Conservation (phyloP, 2,329 filamentous ascomycete genomes). For the Colletotrichum liriopes region DNA sequence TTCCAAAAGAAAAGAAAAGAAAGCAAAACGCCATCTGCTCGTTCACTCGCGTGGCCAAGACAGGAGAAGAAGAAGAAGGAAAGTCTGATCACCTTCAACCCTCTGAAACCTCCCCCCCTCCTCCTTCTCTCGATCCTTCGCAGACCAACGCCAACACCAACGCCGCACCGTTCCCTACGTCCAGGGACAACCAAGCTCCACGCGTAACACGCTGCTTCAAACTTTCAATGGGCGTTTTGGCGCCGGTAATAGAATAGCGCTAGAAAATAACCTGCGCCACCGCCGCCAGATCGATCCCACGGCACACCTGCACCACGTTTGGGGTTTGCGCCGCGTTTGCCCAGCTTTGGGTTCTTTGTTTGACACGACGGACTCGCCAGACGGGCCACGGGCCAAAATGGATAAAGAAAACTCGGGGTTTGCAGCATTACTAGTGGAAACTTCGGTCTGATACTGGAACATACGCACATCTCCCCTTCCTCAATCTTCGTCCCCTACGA, state of each 20-base stretch:
- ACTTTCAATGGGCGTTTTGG: neutral
- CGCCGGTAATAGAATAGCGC: constrained; percentile 20
- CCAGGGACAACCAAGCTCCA: neutral
- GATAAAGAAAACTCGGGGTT: constrained; percentile 16
- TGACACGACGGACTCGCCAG: constrained; percentile 34
- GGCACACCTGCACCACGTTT: neutral
- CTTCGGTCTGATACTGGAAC: constrained; percentile 24
- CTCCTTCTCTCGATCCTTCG: neutral
- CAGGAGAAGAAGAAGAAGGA: constrained; percentile 1
- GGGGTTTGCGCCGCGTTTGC: neutral
- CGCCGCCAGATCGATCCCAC: neutral
- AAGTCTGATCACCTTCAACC: neutral
- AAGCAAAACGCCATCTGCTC: neutral
- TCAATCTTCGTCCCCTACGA: constrained; percentile 15
- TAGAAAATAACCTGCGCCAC: constrained; percentile 35
- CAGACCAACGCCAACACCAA: neutral
- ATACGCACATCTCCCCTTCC: constrained; percentile 4
- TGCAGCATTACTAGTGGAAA: constrained; percentile 30
- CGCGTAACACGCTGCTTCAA: constrained; percentile 1
- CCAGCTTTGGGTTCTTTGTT: constrained; percentile 33
- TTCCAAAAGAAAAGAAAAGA: neutral
- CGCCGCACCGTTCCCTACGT: neutral
- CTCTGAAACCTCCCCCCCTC: neutral
- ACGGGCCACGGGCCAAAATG: constrained; percentile 24
- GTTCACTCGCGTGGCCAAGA: neutral